Conservation (phyloP, 163 green algal genomes). For the Chloroidium sp. region DNA sequence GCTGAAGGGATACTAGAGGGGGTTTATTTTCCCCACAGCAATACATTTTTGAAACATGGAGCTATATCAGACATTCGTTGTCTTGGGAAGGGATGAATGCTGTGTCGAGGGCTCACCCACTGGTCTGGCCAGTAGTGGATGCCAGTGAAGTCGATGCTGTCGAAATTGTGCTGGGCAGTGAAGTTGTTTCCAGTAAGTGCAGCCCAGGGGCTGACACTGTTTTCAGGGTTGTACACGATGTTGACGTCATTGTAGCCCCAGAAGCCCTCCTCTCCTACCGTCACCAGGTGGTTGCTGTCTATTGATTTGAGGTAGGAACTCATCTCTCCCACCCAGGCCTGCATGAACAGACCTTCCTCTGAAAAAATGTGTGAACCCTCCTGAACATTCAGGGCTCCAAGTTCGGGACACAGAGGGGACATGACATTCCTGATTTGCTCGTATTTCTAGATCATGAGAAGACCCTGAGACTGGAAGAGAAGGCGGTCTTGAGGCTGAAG, state of each 20-base stretch:
- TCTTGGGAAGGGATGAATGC: not conserved
- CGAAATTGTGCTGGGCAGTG: slow-evolving; percentile 17
- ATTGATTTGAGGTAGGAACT: slow-evolving; percentile 29
- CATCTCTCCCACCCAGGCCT: slow-evolving; percentile 49
- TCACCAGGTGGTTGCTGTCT: slow-evolving; percentile 54
- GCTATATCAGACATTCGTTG: too few species aligned
- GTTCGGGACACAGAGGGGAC: not conserved
- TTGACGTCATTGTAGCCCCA: slow-evolving; percentile 9
- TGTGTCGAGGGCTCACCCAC: slow-evolving; percentile 28
- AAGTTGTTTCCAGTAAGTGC: slow-evolving; percentile 38
- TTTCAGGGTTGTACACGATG: slow-evolving; percentile 15
- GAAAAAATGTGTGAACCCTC: not conserved
- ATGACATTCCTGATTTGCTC: not conserved
- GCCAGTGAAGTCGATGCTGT: slow-evolving; percentile 57
- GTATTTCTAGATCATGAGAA: not conserved
- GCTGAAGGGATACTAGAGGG: not conserved
- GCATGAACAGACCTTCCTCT: not conserved
- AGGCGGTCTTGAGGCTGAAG: too few species aligned
- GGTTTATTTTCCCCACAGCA: too few species aligned
- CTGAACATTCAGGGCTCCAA: not conserved
- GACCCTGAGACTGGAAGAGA: too few species aligned
- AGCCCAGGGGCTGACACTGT: slow-evolving; percentile 4
- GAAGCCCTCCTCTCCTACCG: slow-evolving; percentile 52
- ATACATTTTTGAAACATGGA: too few species aligned
- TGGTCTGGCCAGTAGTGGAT: slow-evolving; percentile 69